Base-by-base conservation (phyloP, 768 basidiomycete genomes). In the Antrodiella citrinella region DNA sequence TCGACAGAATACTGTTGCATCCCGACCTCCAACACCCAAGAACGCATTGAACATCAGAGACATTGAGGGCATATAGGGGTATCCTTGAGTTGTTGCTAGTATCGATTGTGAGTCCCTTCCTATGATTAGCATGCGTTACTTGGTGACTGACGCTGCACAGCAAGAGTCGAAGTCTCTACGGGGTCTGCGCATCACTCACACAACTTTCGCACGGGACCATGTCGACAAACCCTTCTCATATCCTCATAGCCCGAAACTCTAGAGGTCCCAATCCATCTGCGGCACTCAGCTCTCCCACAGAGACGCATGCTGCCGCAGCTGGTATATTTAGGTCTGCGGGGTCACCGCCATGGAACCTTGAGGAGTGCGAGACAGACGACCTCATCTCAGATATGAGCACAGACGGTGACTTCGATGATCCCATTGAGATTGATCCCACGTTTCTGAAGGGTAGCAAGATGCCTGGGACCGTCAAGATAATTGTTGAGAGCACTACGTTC, bases 381-480 rank as follows among this genome's bases (percentile, higher is more conserved):
- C 72, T 80, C 45, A 76, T 80, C 44, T 81, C 85, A 4, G 83
- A 87, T 51, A 70, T 85, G 38, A 82, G 78, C 64, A 74, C 78
- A 21, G 81, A 80, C 52, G 79, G 78, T 52, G 75, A 81, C 52
- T 80, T 84, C 44, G 78, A 79, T 55, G 77, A 60, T 39, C 57
- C 81, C 4, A 88, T 93, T 49, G 88, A 89, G 45, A 73, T 95
- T 40, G 80, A 94, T 60, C 76, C 84, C 48, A 84, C 89, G 0
- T 95, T 95, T 59, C 80, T 79, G 4, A 78, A 76, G 59, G 69
- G 77, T 53, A 74, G 75, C 30, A 66, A 72, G 25, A 82, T 90
- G 57, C 90, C 90, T 0, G 92, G 92, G 2, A 89, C 82, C 0
- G 90, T 95, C 50, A 95, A 94, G 66, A 91, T 95, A 48, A 73